Conservation (phyloP, 2,329 filamentous ascomycete species). For the Akanthomyces muscarius region DNA sequence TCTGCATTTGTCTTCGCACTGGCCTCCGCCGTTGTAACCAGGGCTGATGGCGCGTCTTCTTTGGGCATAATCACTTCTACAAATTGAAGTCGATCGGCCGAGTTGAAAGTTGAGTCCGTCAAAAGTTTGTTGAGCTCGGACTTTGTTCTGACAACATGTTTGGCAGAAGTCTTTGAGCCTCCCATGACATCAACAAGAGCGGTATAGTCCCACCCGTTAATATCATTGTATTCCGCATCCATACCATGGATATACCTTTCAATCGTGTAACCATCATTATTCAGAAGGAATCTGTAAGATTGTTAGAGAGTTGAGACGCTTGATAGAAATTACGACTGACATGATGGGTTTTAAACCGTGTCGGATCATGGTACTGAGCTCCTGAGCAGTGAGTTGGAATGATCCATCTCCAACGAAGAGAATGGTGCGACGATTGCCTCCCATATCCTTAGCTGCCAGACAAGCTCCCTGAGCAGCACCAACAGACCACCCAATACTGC, state of each 20-base stretch:
- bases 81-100: constrained; percentile 56
- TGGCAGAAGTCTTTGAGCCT: constrained; percentile 55
- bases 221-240: constrained; percentile 76
- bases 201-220: constrained; percentile 70
- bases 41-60: constrained; percentile 68
- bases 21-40: constrained; percentile 67
- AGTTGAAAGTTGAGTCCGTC: constrained; percentile 58
- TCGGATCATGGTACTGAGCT: constrained; percentile 78
- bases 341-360: constrained; percentile 73
- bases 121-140: constrained; percentile 64
- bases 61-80: constrained; percentile 80
- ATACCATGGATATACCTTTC: constrained; percentile 85
- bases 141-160: constrained; percentile 65
- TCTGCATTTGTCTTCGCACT: constrained; percentile 64
- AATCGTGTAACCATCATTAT: constrained; percentile 86
- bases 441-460: constrained; percentile 65
- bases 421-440: constrained; percentile 61
- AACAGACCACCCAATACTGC: constrained; percentile 61
- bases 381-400: constrained; percentile 80
- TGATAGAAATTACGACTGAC: constrained; percentile 40
- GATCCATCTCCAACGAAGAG: constrained; percentile 87
- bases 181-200: constrained; percentile 66
- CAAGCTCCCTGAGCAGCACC: constrained; percentile 62
- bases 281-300: constrained; percentile 61
- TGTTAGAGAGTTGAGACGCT: background rate